Percentiles rank a stretch among this genome's conserved stretches.
These are phyloP conservation scores for Naumovozyma castellii DNA, from an alignment of 805 yeast species.

Conservation along the genomic window DNA sequence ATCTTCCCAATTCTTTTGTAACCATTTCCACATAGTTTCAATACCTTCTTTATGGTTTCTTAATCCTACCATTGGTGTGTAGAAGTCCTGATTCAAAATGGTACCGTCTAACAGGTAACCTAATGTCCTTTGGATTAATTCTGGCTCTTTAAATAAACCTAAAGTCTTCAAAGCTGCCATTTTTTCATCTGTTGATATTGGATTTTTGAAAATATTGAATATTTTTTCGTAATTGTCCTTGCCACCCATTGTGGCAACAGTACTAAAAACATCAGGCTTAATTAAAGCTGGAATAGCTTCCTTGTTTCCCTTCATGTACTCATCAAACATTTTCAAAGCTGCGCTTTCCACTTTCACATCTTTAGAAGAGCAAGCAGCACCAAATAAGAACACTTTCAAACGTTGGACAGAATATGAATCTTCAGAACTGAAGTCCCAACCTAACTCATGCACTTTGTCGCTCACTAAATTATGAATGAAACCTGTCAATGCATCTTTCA, in stretches of 20 bases:
- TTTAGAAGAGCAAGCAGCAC: slow-evolving; percentile 47
- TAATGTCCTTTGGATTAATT: slow-evolving; percentile 47
- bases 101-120: slow-evolving; percentile 49
- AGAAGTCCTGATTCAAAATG: slow-evolving; percentile 61
- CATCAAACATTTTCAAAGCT: slow-evolving; percentile 41
- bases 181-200: slow-evolving; percentile 56
- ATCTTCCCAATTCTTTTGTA: slow-evolving; percentile 61
- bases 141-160: slow-evolving; percentile 50
- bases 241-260: slow-evolving; percentile 61
- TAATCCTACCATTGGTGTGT: slow-evolving; percentile 69
- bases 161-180: slow-evolving; percentile 58
- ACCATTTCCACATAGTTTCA: slow-evolving; percentile 65
- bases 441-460: slow-evolving; percentile 45
- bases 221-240: slow-evolving; percentile 53
- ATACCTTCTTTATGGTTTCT: slow-evolving; percentile 55
- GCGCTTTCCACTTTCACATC: slow-evolving; percentile 39
- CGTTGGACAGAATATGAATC: slow-evolving; percentile 56
- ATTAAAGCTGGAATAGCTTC: slow-evolving; percentile 67
- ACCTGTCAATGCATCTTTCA: slow-evolving; percentile 39
- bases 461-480: slow-evolving; percentile 49
- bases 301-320: slow-evolving; percentile 52
- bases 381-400: slow-evolving; percentile 55
- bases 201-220: slow-evolving; percentile 48
- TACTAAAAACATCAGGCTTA: slow-evolving; percentile 52
- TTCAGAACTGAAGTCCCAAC: slow-evolving; percentile 50